phyloP scores from a whole-genome alignment of 768 basidiomycete species.

The Amylocystis lapponica region DNA sequence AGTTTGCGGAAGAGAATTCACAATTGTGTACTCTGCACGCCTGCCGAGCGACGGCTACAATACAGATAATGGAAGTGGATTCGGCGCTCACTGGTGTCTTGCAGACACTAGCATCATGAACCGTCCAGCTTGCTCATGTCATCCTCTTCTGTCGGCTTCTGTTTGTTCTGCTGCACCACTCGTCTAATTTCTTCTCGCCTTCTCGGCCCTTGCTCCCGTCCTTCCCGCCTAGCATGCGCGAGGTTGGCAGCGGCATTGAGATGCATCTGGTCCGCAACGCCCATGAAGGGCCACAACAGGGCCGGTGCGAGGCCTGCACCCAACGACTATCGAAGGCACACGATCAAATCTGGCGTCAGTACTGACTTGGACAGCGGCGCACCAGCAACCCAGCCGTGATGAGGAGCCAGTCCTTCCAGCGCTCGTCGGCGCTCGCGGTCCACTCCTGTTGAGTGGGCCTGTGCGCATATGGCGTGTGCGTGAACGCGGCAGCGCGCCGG shows the following conservation, averaged over 20 bases:
- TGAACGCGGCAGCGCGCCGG: too few relatives aligned
- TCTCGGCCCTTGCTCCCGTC: slow-evolving; percentile 47
- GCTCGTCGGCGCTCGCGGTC: slow-evolving; percentile 34
- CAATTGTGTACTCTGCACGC: neutral
- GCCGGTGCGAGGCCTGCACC: slow-evolving; percentile 40
- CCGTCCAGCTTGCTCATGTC: neutral
- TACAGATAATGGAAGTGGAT: too few relatives aligned
- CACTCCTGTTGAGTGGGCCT: slow-evolving; percentile 18
- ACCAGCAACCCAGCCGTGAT: slow-evolving; percentile 45
- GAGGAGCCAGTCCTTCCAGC: slow-evolving; percentile 47
- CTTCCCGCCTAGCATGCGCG: slow-evolving; percentile 52
- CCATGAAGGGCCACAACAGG: slow-evolving; percentile 29
- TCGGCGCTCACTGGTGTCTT: too few relatives aligned
- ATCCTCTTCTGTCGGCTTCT: neutral
- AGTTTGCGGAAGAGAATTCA: neutral
- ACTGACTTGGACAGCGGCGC: slow-evolving; percentile 14
- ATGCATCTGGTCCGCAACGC: slow-evolving; percentile 39
- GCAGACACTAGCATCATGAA: neutral
- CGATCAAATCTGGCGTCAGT: neutral
- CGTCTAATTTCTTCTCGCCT: slow-evolving; percentile 46
- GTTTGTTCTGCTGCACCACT: slow-evolving; percentile 35
- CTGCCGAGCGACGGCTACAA: neutral
- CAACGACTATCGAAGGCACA: slow-evolving; percentile 30
- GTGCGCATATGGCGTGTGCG: slow-evolving; percentile 4
- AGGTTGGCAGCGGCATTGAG: slow-evolving; percentile 50